Base-by-base conservation (phyloP, 1,284 basidiomycete species). In the Apiotrichum veenhuisii region DNA sequence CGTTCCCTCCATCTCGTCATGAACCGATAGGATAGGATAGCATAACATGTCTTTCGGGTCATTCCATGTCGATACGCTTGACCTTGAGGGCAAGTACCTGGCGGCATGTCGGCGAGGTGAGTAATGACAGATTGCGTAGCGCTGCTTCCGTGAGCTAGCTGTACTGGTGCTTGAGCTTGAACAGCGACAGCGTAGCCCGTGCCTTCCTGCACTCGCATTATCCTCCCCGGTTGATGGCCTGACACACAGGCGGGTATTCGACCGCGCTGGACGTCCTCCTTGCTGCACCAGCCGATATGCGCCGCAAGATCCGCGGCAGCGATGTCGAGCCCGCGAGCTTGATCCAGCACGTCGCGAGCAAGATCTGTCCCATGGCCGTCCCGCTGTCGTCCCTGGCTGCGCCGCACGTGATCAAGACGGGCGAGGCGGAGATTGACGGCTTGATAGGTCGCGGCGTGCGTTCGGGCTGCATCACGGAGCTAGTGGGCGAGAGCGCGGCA, bases 401-500 rank as follows among this genome's bases (percentile, higher is more conserved):
- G 4, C 10, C 37, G 17, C 25, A 23, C 38, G 15, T 40, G 38
- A 54, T 61, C 2, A 38, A 52, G 9, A 88, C 87, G 0, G 90
- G 89, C 0, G 88, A 91, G 69, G 58, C 74, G 1, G 67, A 76
- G 12, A 75, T 94, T 11, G 89, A 94, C 68, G 58, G 73, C 25
- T 76, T 82, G 10, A 77, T 93, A 0, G 87, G 87, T 14, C 89
- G 89, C 15, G 91, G 91, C 4, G 80, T 92, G 17, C 77, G 82
- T 51, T 83, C 86, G 2, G 85, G 89, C 1, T 85, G 86, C 81
- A 64, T 94, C 17, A 92, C 88, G 82, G 91, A 94, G 69, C 76
- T 93, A 38, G 84, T 82, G 15, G 91, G 91, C n/a, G 89, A 93
- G 79, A 94, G 91, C 72, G 85, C 89, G 25, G 84, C 90, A 25